These are phyloP conservation scores for Alternaria incomplexa DNA, from an alignment of 2,329 filamentous ascomycete genomes.

Conservation along the genomic window DNA sequence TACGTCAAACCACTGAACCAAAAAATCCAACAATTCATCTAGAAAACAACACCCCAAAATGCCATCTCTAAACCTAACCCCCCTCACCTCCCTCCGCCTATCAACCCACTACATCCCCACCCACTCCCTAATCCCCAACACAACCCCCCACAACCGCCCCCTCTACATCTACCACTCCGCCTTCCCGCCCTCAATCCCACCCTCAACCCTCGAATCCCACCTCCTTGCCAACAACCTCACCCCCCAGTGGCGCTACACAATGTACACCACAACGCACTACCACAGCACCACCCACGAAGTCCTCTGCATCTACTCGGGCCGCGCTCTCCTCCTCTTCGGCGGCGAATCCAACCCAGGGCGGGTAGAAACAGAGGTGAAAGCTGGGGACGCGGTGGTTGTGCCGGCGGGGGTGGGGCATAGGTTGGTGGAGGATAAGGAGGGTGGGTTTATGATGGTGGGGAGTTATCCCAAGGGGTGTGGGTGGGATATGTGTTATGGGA, in stretches of 20 bases:
- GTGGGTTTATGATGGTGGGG: constrained; percentile 70
- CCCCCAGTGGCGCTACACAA: constrained; percentile 72
- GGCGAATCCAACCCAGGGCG: constrained; percentile 65
- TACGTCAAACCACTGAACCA: background rate
- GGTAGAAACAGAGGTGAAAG: constrained; percentile 62
- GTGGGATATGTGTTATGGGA: constrained; percentile 76
- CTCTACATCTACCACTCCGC: constrained; percentile 70
- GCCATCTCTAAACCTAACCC: constrained; percentile 43
- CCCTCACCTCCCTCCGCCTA: constrained; percentile 61
- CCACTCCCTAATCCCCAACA: constrained; percentile 66
- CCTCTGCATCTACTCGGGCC: constrained; percentile 64
- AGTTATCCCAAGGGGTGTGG: constrained; percentile 63
- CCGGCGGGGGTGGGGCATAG: constrained; percentile 71
- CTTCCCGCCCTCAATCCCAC: constrained; percentile 55
- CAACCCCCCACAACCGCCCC: constrained; percentile 66
- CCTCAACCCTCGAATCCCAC: constrained; percentile 63
- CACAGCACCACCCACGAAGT: constrained; percentile 73
- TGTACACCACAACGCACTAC: constrained; percentile 71
- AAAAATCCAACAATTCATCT: background rate
- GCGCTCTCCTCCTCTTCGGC: constrained; percentile 69
- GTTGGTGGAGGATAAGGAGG: constrained; percentile 62
- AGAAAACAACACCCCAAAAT: background rate
- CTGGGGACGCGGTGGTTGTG: constrained; percentile 69
- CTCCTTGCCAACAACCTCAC: constrained; percentile 58
- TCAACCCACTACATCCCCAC: constrained; percentile 65